Conservation (phyloP, 2,329 filamentous ascomycete genomes). For the Diaporthe sp. region DNA sequence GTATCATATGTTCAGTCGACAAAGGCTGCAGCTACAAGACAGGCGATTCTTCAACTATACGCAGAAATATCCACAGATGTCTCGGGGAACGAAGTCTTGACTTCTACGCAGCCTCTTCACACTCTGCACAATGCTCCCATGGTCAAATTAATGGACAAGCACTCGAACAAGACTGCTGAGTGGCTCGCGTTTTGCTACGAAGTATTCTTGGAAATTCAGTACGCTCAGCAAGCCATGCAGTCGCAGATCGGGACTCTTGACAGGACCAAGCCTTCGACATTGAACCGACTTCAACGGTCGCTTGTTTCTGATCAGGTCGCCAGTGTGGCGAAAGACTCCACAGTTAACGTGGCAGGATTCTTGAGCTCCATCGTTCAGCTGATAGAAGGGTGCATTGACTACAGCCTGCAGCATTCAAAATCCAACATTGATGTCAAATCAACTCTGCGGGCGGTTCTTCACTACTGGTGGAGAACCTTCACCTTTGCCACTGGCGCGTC, state of each 20-base stretch:
- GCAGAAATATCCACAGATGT: constrained; percentile 42
- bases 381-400: constrained; percentile 59
- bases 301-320: constrained; percentile 67
- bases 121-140: constrained; percentile 70
- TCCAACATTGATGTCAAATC: constrained; percentile 49
- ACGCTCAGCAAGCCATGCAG: constrained; percentile 57
- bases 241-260: constrained; percentile 58
- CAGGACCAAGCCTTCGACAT: constrained; percentile 63
- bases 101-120: constrained; percentile 65
- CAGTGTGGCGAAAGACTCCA: constrained; percentile 72
- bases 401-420: constrained; percentile 40
- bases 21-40: constrained; percentile 50
- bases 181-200: constrained; percentile 70
- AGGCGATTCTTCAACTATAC: constrained; percentile 52
- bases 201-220: constrained; percentile 59
- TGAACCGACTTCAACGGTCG: constrained; percentile 74
- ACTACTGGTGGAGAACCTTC: constrained; percentile 69
- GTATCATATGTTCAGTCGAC: constrained; percentile 48
- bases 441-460: constrained; percentile 58
- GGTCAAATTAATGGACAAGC: constrained; percentile 58
- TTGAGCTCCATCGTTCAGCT: constrained; percentile 58
- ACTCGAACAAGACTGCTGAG: constrained; percentile 52
- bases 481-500: constrained; percentile 56
- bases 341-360: constrained; percentile 66
- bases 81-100: constrained; percentile 14